Evolutionary conservation across 305 asterid species (phyloP), one percentile per base, ranked within the genome.

Genomic region (Petunia hybrid): DNA sequence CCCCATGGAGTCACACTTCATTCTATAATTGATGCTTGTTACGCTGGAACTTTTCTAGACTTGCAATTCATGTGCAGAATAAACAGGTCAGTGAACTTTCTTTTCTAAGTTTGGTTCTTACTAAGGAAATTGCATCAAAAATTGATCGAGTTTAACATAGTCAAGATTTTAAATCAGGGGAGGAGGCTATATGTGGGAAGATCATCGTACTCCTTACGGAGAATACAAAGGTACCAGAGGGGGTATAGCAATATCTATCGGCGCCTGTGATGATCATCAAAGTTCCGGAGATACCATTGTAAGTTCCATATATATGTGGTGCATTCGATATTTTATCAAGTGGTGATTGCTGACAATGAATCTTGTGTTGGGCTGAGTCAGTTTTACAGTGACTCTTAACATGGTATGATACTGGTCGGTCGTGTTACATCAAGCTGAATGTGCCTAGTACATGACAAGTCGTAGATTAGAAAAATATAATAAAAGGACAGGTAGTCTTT

Each of bases 11-110:
- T 85, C 67, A 89, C 82, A 16, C 98, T 92, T 76, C 97, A 91
- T 83, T 91, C 93, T 79, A 84, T 91, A 80, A 83, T 92, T 8
- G 98, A 94, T 86, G 87, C 97, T 82, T 94, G 98, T 89, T 89
- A 80, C 83, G 89, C 94, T 77, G 98, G 97, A 76, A 94, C 98
- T 77, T 87, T 86, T 51, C 40, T 94, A 73, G 98, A 94, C 82
- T 92, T 91, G 64, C 87, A 90, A 40, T 86, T 85, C 55, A 70
- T 90, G 80, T 94, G 94, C 88, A 89, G 90, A 70, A 84, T 94
- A 62, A 85, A 89, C 85, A 84, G 96, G 95, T 91, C 65, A 74
- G 62, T 64, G 46, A 63, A 45, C 12, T 14, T 2, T 41, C 35
- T 77, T 73, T 35, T 71, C 1, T 6, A 35, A 51, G 9, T 51